phyloP scores from a whole-genome alignment of 306 rosid species.

The Dryas octopetala region DNA sequence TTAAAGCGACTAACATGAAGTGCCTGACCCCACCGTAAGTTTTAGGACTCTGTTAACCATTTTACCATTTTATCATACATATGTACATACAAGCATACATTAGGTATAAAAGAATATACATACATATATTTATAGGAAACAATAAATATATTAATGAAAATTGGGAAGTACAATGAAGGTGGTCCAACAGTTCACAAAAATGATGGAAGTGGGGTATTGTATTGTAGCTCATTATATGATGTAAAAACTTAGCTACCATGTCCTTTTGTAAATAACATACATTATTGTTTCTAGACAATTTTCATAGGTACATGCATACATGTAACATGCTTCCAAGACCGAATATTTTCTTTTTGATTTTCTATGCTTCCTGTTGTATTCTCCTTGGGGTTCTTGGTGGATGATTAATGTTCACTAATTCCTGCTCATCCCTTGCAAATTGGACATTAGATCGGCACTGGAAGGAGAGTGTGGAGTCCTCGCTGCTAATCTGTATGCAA shows the following conservation, averaged over 20 bases:
- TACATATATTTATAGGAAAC: not conserved
- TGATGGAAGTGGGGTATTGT: too few species aligned
- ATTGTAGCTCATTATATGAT: too few species aligned
- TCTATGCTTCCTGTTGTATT: not conserved
- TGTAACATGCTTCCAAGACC: not conserved
- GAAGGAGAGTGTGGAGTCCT: constrained; percentile 98
- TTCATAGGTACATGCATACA: not conserved
- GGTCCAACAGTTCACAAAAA: too few species aligned
- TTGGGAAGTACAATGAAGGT: too few species aligned
- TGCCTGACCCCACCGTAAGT: constrained; percentile 88
- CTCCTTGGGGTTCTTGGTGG: constrained; percentile 1
- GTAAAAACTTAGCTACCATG: too few species aligned
- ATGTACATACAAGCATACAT: not conserved
- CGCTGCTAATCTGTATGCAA: constrained; percentile 92
- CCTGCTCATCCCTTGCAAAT: constrained; percentile 18
- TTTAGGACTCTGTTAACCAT: constrained; percentile 12
- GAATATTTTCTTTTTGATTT: not conserved
- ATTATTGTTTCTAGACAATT: too few species aligned
- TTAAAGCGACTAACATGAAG: constrained; percentile 90
- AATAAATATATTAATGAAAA: too few species aligned
- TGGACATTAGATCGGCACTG: constrained; percentile 70
- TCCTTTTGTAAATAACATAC: too few species aligned
- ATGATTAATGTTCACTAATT: constrained; percentile 16
- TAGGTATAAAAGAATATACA: too few species aligned
- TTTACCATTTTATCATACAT: not conserved